Percentiles rank a stretch among this genome's conserved stretches.
These are phyloP conservation scores for Stipa capillata DNA, from an alignment of 176 grass and related monocot genomes.

Conservation along the genomic window DNA sequence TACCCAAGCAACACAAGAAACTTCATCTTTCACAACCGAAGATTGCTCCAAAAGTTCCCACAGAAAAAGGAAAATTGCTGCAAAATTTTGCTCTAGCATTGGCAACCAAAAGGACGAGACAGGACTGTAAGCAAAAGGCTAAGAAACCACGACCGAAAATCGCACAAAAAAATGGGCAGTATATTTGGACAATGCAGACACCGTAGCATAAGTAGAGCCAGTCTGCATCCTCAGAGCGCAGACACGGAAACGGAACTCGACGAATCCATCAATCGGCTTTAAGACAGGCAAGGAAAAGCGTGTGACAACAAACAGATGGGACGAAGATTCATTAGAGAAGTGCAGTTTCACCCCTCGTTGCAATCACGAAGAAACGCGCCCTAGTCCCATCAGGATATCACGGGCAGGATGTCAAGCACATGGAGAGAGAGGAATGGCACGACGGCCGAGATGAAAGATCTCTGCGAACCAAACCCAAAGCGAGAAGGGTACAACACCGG, in stretches of 20 bases:
- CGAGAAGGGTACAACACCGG: no score
- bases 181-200: not conserved
- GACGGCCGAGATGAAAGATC: not conserved
- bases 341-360: not conserved
- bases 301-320: constrained; percentile 16
- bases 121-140: not conserved
- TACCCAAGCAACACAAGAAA: no score
- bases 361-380: not conserved
- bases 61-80: not conserved
- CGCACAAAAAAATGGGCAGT: not conserved
- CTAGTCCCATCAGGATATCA: constrained; percentile 7
- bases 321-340: not conserved
- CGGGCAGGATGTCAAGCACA: not conserved
- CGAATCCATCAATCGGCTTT: no score
- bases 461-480: not conserved
- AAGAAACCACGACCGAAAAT: not conserved
- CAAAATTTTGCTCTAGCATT: not conserved
- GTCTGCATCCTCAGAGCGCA: not conserved
- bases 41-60: no score
- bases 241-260: not conserved
- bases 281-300: not conserved
- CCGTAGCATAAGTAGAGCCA: not conserved
- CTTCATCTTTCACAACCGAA: not conserved
- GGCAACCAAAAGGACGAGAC: not conserved
- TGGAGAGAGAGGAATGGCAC: not conserved